A percentile compares a stretch with the other conserved stretches of the same genome.
Conservation (phyloP, 257 asterid species). For the Primulina tabacum region DNA sequence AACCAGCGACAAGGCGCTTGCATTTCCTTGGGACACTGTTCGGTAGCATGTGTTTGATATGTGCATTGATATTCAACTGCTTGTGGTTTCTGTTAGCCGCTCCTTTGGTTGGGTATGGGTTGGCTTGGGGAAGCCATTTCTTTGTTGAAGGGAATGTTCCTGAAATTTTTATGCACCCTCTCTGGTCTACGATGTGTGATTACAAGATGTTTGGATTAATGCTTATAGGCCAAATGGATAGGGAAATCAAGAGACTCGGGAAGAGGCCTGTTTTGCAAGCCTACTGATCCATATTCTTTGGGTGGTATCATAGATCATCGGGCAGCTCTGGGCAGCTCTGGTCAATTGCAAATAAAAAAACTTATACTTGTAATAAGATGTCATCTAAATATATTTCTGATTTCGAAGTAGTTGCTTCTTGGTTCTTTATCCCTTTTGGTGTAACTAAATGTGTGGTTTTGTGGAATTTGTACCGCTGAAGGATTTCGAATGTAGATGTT, state of each 20-base stretch:
- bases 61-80: conserved; percentile 61
- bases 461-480: neutral
- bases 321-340: neutral
- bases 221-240: conserved; percentile 91
- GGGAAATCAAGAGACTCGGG: conserved; percentile 97
- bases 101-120: conserved; percentile 80
- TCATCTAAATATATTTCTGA: neutral
- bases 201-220: conserved; percentile 94
- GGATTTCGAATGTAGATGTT: neutral
- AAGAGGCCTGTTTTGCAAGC: conserved; percentile 86
- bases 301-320: neutral
- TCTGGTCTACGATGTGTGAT: conserved; percentile 90
- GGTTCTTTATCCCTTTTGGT: neutral
- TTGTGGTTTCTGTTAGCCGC: conserved; percentile 64
- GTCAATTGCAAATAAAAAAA: neutral
- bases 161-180: conserved; percentile 84
- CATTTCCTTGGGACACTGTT: conserved; percentile 86
- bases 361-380: neutral
- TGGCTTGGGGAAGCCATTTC: conserved; percentile 97
- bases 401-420: neutral
- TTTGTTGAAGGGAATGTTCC: conserved; percentile 90
- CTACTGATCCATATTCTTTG: conserved; percentile 29
- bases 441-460: neutral
- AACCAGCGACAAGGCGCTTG: conserved; percentile 85
- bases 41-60: conserved; percentile 64